Evolutionary conservation across 2,329 filamentous ascomycete genomes (phyloP), one percentile per base, ranked within the genome.

Genomic region (Sporothrix mexicana): DNA sequence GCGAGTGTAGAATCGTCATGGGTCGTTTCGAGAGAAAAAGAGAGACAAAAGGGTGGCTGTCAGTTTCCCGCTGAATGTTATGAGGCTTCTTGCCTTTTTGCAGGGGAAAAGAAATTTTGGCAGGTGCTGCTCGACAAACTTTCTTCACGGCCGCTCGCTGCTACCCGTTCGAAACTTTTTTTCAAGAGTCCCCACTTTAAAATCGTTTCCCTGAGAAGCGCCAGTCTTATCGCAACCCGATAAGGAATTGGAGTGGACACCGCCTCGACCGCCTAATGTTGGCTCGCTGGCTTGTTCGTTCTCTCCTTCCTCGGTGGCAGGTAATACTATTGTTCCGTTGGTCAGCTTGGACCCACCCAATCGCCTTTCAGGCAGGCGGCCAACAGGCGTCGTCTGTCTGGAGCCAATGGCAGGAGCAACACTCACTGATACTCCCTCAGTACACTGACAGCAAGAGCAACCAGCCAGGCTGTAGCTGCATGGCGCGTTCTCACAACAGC

Each of bases 401-500:
- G n/a, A 51, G 30, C 30, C 30, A 36, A 36, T 7, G 71, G 66
- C 30, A 70, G 55, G 57, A 51, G 43, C 55, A 49, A 23, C 70
- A 13, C 41, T 23, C 25, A 47, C 41, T 47, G 45, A 15, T 36
- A 36, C 30, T 36, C 30, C 30, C 30, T 36, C 30, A 4, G 30
- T 36, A 36, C 30, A 36, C 30, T 36, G 49, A 66, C n/a, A 69
- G 71, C 76, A 73, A 75, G 59, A 20, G 41, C 41, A 47, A 64
- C 30, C 30, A 36, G 61, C 61, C 79, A 83, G 82, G 82, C 82
- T 83, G 82, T 83, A 83, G 82, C 81, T 82, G 77, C 77, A 81
- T 83, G 75, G 75, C 75, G 75, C 75, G 74, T 76, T 73, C 74
- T 20, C 12, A 15, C 17, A 49, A 30, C 13, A 30, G 36, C 43